phyloP scores from a whole-genome alignment of 352 stramenopile species.

The Pythium aphanidermatum region DNA sequence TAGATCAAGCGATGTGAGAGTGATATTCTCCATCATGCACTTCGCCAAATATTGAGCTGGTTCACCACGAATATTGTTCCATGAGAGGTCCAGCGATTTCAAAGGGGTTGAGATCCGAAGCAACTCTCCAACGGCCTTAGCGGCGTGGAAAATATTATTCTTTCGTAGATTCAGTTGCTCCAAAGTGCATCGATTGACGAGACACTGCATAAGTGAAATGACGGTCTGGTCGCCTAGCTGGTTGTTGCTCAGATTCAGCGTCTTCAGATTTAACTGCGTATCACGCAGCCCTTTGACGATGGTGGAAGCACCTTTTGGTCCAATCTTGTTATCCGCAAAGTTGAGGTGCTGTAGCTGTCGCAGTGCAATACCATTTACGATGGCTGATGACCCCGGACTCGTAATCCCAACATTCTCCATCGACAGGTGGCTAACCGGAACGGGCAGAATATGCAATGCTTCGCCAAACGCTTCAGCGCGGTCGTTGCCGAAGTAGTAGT shows the following conservation, averaged over 20 bases:
- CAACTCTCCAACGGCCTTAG: slow-evolving; percentile 47
- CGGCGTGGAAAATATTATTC: slow-evolving; percentile 64
- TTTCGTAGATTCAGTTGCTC: slow-evolving; percentile 50
- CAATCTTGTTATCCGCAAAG: slow-evolving; percentile 61
- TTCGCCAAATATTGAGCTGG: slow-evolving; percentile 51
- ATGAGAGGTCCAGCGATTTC: slow-evolving; percentile 53
- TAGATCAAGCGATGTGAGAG: slow-evolving; percentile 54
- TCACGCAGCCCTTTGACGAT: slow-evolving; percentile 54
- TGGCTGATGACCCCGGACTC: slow-evolving; percentile 41
- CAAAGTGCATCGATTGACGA: slow-evolving; percentile 64
- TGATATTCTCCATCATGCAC: slow-evolving; percentile 71
- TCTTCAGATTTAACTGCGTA: slow-evolving; percentile 47
- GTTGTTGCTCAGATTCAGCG: slow-evolving; percentile 67
- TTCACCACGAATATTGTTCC: slow-evolving; percentile 71
- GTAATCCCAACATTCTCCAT: slow-evolving; percentile 72
- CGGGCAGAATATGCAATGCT: slow-evolving; percentile 46
- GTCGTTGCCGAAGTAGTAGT: slow-evolving; percentile 74
- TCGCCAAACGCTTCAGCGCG: slow-evolving; percentile 54
- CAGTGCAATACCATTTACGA: slow-evolving; percentile 48
- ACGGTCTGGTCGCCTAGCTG: slow-evolving; percentile 62
- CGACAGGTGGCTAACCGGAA: slow-evolving; percentile 49
- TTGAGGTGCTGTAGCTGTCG: slow-evolving; percentile 52
- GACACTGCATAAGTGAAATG: slow-evolving; percentile 42
- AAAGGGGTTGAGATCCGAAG: slow-evolving; percentile 57
- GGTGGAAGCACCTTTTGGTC: slow-evolving; percentile 39